Base-by-base conservation (phyloP, 768 basidiomycete genomes). In the Pleurotus cornucopiae region DNA sequence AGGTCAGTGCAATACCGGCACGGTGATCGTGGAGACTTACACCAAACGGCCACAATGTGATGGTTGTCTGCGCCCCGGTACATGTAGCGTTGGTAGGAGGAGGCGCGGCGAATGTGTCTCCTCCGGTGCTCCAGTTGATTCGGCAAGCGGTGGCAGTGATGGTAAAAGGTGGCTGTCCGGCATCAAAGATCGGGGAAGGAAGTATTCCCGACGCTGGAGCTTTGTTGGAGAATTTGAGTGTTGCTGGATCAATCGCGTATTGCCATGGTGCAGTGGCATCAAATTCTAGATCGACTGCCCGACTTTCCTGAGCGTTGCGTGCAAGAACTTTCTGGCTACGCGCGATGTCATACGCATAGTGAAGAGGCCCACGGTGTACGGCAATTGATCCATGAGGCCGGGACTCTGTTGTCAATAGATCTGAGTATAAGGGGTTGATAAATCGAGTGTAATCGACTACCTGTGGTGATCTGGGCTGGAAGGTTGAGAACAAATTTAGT, bases 281-380 rank as follows among this genome's bases (percentile, higher is more conserved):
- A 59, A 78, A 80, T 62, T 82, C 65, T 30, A 80, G 69, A 58
- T 83, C 81, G 14, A 72, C 71, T 0, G 80, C 81, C 21, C 73
- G 66, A 6, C 73, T 71, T 61, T 80, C 70, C 54, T 75, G 67
- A 5, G 74, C 64, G 61, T 81, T 78, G 47, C 63, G 67, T 1
- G 69, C 60, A 20, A 82, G 70, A 38, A 78, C 73, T 34, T 62
- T 73, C 57, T 72, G 67, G 47, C 49, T 72, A 21, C 68, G 67
- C 11, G 72, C 61, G 53, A 73, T 82, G 64, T 82, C 80, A 58
- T 77, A 78, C 4, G 81, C 80, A 61, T 81, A 83, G 64, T 82
- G 73, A 43, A 83, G 62, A 7, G 80, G 77, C 13, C 80, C 81
- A 6, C 80, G 76, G 46, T 83, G 80, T 13, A 83, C 71, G 6